These are phyloP conservation scores for Phytophthora ohioensis DNA, from an alignment of 352 stramenopile species.

Conservation along the genomic window DNA sequence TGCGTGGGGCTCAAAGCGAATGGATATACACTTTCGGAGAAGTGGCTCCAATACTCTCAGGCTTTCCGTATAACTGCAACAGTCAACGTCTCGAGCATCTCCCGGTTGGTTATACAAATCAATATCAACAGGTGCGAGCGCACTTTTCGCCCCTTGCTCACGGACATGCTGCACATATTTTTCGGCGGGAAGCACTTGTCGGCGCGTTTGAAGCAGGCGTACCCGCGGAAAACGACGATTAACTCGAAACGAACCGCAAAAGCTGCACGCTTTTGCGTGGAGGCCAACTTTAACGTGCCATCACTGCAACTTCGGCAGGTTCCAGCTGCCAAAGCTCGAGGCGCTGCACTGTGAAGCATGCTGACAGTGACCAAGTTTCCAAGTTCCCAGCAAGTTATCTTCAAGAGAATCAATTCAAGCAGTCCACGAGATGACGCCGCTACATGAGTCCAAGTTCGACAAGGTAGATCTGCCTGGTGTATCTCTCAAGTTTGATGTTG, in stretches of 20 bases:
- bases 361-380: slow-evolving; percentile 29
- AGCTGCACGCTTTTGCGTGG: slow-evolving; percentile 17
- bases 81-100: too few relatives aligned
- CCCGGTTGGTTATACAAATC: too few relatives aligned
- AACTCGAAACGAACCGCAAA: background rate
- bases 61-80: too few relatives aligned
- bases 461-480: slow-evolving; percentile 1
- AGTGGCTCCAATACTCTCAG: too few relatives aligned
- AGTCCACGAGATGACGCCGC: slow-evolving; percentile 5
- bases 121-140: too few relatives aligned
- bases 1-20: too few relatives aligned
- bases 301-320: slow-evolving; percentile 13
- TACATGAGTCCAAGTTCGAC: slow-evolving; percentile 15
- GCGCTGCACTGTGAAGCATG: background rate
- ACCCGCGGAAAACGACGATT: slow-evolving; percentile 22
- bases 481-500: background rate
- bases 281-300: slow-evolving; percentile 18
- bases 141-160: too few relatives aligned
- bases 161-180: background rate
- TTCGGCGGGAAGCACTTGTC: slow-evolving; percentile 1
- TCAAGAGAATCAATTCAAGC: slow-evolving; percentile 1
- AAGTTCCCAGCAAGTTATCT: background rate
- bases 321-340: background rate
- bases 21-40: too few relatives aligned
- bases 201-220: slow-evolving; percentile 13